Conservation (phyloP, 805 yeast genomes). For the Lipomyces lipofer region DNA sequence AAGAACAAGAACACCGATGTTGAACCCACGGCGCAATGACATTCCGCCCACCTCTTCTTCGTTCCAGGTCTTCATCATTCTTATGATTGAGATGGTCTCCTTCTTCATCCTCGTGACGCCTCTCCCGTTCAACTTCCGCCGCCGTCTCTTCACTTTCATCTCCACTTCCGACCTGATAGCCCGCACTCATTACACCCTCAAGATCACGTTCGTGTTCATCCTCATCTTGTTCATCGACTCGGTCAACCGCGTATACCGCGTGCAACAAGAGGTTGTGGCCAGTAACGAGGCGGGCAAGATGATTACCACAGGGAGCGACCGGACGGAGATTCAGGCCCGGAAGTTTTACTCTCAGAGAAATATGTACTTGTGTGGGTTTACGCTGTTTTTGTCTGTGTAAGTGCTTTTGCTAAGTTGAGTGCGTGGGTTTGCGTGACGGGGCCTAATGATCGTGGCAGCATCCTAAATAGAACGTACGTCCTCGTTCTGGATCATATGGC, state of each 20-base stretch:
- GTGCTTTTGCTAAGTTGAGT: slow-evolving; percentile 39
- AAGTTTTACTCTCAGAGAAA: slow-evolving; percentile 95
- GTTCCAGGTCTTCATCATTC: slow-evolving; percentile 62
- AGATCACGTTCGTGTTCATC: slow-evolving; percentile 81
- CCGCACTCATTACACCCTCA: slow-evolving; percentile 72
- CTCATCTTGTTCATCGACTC: slow-evolving; percentile 83
- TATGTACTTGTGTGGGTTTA: slow-evolving; percentile 92
- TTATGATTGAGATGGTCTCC: slow-evolving; percentile 72
- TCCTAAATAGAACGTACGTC: slow-evolving; percentile 68
- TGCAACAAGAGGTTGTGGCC: slow-evolving; percentile 56
- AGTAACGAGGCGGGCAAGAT: slow-evolving; percentile 40
- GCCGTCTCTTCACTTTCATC: slow-evolving; percentile 61
- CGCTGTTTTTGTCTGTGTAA: slow-evolving; percentile 83
- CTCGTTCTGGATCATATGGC: slow-evolving; percentile 70
- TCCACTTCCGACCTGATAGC: slow-evolving; percentile 69
- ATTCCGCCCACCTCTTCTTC: too few relatives aligned
- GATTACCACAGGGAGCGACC: slow-evolving; percentile 47
- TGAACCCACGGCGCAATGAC: too few relatives aligned
- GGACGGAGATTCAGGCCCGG: slow-evolving; percentile 85
- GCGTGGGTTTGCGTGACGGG: neutral
- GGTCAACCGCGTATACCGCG: slow-evolving; percentile 75
- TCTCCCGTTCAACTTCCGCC: slow-evolving; percentile 71
- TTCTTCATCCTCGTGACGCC: slow-evolving; percentile 85
- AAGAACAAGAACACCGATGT: too few relatives aligned
- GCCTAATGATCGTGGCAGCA: too few relatives aligned